These are phyloP conservation scores for Logfia minima DNA, from an alignment of 129 eudicot species.

Conservation along the genomic window DNA sequence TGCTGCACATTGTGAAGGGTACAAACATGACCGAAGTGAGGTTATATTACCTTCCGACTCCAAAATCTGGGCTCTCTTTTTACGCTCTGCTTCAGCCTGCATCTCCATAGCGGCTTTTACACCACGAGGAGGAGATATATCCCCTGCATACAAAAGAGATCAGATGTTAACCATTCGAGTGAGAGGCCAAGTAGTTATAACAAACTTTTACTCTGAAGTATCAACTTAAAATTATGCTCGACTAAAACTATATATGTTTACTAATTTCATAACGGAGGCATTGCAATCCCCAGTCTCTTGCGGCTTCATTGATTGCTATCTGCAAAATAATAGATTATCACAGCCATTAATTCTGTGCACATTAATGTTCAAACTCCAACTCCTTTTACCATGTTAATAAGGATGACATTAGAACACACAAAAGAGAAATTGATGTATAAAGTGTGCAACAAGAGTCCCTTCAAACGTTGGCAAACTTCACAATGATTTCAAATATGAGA, in stretches of 20 bases:
- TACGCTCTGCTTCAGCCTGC: constrained; percentile 99
- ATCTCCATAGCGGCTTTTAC: constrained; percentile 93
- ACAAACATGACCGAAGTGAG: background rate
- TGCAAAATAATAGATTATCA: background rate
- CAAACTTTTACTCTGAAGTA: constrained; percentile 21
- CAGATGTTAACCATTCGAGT: background rate
- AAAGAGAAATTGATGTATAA: background rate
- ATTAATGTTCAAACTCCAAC: background rate
- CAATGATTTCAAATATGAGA: too few relatives aligned
- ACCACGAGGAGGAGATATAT: constrained; percentile 94
- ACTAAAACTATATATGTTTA: constrained; percentile 25
- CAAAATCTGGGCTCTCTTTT: constrained; percentile 83
- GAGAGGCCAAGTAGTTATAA: background rate
- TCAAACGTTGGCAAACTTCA: background rate
- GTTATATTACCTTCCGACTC: constrained; percentile 79
- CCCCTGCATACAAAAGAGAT: constrained; percentile 50
- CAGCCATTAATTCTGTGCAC: background rate
- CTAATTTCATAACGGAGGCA: constrained; percentile 98
- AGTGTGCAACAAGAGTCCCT: background rate
- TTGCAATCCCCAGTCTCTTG: constrained; percentile 78
- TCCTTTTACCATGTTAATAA: background rate
- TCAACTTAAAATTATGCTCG: constrained; percentile 12
- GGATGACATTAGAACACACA: background rate
- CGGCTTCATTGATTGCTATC: constrained; percentile 83
- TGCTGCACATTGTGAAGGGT: background rate